Conservation (phyloP, 495 filamentous ascomycete species). For the Monascus purpureus region DNA sequence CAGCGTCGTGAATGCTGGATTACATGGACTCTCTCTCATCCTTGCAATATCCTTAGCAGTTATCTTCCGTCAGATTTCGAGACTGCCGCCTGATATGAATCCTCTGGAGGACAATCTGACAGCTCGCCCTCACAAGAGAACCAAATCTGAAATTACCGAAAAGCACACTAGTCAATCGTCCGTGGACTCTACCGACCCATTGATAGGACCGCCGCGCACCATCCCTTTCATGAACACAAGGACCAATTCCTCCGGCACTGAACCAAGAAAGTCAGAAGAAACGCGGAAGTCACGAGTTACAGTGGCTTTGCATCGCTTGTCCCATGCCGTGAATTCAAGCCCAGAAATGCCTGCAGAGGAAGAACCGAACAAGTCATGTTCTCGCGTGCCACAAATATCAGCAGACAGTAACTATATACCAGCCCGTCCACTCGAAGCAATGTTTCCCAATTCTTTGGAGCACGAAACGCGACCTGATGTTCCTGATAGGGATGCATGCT, state of each 20-base stretch:
- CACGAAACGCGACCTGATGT: constrained; percentile 15
- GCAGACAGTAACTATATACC: constrained; percentile 12
- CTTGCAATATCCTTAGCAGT: constrained; percentile 58
- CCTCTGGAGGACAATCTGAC: constrained; percentile 79
- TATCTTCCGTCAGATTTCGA: constrained; percentile 66
- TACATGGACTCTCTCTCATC: constrained; percentile 56
- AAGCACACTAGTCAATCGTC: constrained; percentile 38
- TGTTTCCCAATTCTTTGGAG: constrained; percentile 13
- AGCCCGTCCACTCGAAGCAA: constrained; percentile 9
- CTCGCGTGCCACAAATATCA: constrained; percentile 10
- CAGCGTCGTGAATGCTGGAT: constrained; percentile 41
- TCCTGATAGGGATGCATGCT: constrained; percentile 17
- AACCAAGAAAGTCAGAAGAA: constrained; percentile 12
- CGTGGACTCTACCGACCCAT: constrained; percentile 39
- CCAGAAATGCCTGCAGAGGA: constrained; percentile 16
- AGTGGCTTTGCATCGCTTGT: constrained; percentile 10
- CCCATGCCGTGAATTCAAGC: constrained; percentile 25
- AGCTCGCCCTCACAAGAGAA: constrained; percentile 60
- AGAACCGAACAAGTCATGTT: constrained; percentile 14
- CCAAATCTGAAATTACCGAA: constrained; percentile 53
- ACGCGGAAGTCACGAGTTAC: constrained; percentile 12
- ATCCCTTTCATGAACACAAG: constrained; percentile 70
- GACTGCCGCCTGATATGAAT: constrained; percentile 82
- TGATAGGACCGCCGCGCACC: constrained; percentile 42
- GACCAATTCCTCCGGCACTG: constrained; percentile 38